Evolutionary conservation across 176 grass and related monocot species (phyloP), one percentile per base, ranked within the genome.

Genomic region (Poa pratensis): DNA sequence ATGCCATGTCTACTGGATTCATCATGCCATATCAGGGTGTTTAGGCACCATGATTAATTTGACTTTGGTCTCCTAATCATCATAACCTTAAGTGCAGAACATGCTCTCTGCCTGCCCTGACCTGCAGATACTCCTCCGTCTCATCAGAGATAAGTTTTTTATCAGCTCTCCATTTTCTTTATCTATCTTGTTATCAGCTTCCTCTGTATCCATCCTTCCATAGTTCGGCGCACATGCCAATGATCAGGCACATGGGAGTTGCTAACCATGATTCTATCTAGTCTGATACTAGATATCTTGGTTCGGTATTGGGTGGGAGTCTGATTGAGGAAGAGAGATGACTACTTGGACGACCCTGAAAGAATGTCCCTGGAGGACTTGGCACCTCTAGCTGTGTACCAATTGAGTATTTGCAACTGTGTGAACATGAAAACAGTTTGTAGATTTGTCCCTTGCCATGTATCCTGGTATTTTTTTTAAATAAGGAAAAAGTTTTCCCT

Each of bases 231-330:
- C 67, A 66, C 22, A 81, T 46, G 45, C 53, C 82, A 80, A 55
- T 89, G 75, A 92, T 86, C 27, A 62, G n/a, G 18, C 83, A 89
- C 86, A 88, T 92, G 79, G 86, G 55, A 73, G 76, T 52, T 80
- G 85, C 80, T 75, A 51, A 77, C 53, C 52, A 54, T 79, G 43
- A 16, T 67, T 76, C 24, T 89, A 83, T 77, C 73, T 83, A 11
- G 66, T 22, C 18, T 72, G 76, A 73, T 51, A 49, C 6, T 9
- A 42, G 42, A 51, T 63, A 37, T 60, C 77, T 67, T 58, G 48
- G 24, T 80, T 68, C 16, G 39, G 69, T 73, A 28, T 20, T 49
- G 58, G 19, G 3, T 66, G 19, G 59, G 51, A 49, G 46, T 49
- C 46, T 49, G 46, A 24, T 22, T 46, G 7, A 12, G 9, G 26